phyloP scores from a whole-genome alignment of 2,329 filamentous ascomycete species.

The Rhynchosporium graminicola region DNA sequence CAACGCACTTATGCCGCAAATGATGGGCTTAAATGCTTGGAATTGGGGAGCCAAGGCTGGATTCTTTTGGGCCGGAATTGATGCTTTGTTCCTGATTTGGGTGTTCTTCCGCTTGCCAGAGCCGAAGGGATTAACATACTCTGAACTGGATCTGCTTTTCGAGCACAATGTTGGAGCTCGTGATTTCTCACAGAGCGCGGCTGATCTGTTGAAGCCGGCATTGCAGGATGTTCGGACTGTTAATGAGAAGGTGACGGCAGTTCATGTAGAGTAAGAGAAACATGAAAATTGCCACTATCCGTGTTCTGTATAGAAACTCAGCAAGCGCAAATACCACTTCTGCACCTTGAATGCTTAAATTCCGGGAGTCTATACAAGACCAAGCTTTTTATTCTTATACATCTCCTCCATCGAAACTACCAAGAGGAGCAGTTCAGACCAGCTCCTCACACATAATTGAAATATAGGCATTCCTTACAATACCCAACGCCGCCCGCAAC shows the following conservation, averaged over 20 bases:
- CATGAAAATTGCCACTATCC: neutral
- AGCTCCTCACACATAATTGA: too few species aligned
- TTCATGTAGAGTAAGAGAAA: conserved; percentile 6
- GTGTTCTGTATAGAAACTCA: neutral
- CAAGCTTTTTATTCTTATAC: too few species aligned
- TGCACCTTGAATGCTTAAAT: too few species aligned
- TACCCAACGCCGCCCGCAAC: too few species aligned
- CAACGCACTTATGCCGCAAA: conserved; percentile 7
- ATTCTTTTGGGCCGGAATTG: conserved; percentile 9
- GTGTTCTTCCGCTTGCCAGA: conserved; percentile 9
- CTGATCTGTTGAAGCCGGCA: conserved; percentile 7
- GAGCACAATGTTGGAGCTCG: conserved; percentile 6
- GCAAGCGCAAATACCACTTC: too few species aligned
- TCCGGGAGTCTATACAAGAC: too few species aligned
- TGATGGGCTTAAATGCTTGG: conserved; percentile 3
- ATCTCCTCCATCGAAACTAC: too few species aligned
- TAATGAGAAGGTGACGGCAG: conserved; percentile 3
- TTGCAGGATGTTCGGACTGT: conserved; percentile 2
- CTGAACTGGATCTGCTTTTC: conserved; percentile 3
- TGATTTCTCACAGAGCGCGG: conserved; percentile 2
- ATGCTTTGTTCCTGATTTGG: conserved; percentile 9
- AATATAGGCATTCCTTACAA: too few species aligned
- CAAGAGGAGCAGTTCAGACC: too few species aligned
- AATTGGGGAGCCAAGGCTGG: conserved; percentile 10
- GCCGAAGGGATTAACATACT: conserved; percentile 6